Evolutionary conservation across 192 early-diverging fungal species (phyloP), one percentile per base, ranked within the genome.

Genomic region (Rhizoclosmatium globosum): DNA sequence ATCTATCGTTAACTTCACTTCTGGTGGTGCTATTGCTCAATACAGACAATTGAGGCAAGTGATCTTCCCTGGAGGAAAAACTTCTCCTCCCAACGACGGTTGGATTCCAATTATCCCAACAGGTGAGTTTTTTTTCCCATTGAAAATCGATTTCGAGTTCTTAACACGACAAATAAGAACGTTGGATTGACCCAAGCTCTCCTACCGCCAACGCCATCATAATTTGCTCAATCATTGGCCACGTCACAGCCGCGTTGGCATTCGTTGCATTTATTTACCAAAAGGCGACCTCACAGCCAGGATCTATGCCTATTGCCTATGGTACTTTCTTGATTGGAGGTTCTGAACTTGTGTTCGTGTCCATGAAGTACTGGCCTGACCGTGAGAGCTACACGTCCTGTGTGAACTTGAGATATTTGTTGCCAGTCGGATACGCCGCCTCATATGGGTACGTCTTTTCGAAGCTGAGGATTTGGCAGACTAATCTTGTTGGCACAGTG

Each of bases 101-200:
- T 71, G 69, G 69, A 50, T 71, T 71, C 48, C 69, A 41, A 71
- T 71, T 58, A 38, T 71, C 42, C 69, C 69, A 21, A 57, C 69
- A n/a, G 47, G 56, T 71, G 4, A 11, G 17, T 71, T 50, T 3
- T 71, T 1, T 4, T 71, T 23, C 67, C 11, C 47, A 17, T 13
- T 13, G 0, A 9, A 41, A 17, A 64, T 64, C 1, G 11, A 68
- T 71, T 50, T 56, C 17, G 50, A 15, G 11, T 56, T 23, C 15
- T 71, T 4, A 31, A 56, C 41, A 64, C 38, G n/a, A 23, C 19
- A 38, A 9, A 11, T 64, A 17, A 68, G 65, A 68, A 46, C 65
- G 65, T 9, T 41, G 39, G 65, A 68, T 68, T 44, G 65, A 41
- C 43, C 39, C 39, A 21, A 68, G 21, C 65, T 68, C 65, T 11